A percentile compares a stretch with the other conserved stretches of the same genome.
Evolutionary conservation across 805 yeast genomes (phyloP).

Genomic region (Saccharomycopsis guyanensis): DNA sequence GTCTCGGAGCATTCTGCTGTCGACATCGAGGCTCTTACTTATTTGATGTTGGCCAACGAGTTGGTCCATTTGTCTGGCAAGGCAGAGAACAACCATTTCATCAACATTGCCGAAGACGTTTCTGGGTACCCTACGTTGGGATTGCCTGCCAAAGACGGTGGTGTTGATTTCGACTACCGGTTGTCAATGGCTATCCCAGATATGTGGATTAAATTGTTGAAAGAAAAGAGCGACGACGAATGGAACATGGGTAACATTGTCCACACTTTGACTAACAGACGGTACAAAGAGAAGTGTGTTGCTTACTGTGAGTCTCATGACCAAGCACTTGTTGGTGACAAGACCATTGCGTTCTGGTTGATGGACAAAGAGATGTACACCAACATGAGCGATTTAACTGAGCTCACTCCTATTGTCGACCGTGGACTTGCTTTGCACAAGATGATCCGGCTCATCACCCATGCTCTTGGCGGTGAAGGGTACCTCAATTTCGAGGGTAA

Average conservation of each 20-base stretch:
- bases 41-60: conserved; percentile 86
- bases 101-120: conserved; percentile 93
- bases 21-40: conserved; percentile 80
- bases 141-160: conserved; percentile 64
- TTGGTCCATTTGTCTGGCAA: conserved; percentile 49
- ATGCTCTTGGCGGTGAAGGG: conserved; percentile 93
- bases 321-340: conserved; percentile 96
- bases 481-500: conserved; percentile 95
- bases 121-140: conserved; percentile 96
- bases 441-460: conserved; percentile 80
- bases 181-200: conserved; percentile 97
- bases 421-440: conserved; percentile 90
- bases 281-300: conserved; percentile 83
- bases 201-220: conserved; percentile 95
- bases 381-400: conserved; percentile 74
- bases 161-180: conserved; percentile 90
- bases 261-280: conserved; percentile 77
- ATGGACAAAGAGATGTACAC: conserved; percentile 99
- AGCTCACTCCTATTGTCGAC: conserved; percentile 69
- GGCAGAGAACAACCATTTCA: conserved; percentile 39
- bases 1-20: conserved; percentile 67
- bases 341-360: conserved; percentile 93
- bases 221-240: conserved; percentile 76
- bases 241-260: conserved; percentile 85
- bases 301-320: conserved; percentile 94